phyloP scores from a whole-genome alignment of 441 rosid species.

The Brassica hybrid region DNA sequence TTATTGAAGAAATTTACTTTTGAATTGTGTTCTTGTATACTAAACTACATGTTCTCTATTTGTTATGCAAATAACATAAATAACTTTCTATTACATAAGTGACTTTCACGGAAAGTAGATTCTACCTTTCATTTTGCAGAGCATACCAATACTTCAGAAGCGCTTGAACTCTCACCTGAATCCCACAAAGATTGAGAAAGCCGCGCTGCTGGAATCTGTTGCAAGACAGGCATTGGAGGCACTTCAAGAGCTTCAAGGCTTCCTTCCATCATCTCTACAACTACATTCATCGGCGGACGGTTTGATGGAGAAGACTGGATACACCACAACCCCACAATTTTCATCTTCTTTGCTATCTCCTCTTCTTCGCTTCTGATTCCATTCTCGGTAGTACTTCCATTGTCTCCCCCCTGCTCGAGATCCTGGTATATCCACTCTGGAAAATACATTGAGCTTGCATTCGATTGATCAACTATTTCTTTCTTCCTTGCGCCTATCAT shows the following conservation, averaged over 20 bases:
- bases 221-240: conserved; percentile 45
- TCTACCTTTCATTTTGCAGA: neutral
- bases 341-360: conserved; percentile 44
- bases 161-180: neutral
- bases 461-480: neutral
- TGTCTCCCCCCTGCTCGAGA: conserved; percentile 30
- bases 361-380: conserved; percentile 40
- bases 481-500: conserved; percentile 45
- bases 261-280: conserved; percentile 47
- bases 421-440: conserved; percentile 39
- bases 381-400: neutral
- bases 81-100: neutral
- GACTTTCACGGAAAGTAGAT: neutral
- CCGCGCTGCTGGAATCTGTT: conserved; percentile 9
- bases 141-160: neutral
- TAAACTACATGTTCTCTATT: neutral
- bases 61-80: neutral
- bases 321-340: conserved; percentile 51
- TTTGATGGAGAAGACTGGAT: conserved; percentile 44
- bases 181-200: conserved; percentile 3
- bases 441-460: conserved; percentile 36
- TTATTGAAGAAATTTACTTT: too few species aligned
- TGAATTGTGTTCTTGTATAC: neutral
- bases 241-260: conserved; percentile 35
- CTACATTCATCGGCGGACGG: conserved; percentile 47